phyloP scores from a whole-genome alignment of 164 flowering plant species.

The Annona cherimola region DNA sequence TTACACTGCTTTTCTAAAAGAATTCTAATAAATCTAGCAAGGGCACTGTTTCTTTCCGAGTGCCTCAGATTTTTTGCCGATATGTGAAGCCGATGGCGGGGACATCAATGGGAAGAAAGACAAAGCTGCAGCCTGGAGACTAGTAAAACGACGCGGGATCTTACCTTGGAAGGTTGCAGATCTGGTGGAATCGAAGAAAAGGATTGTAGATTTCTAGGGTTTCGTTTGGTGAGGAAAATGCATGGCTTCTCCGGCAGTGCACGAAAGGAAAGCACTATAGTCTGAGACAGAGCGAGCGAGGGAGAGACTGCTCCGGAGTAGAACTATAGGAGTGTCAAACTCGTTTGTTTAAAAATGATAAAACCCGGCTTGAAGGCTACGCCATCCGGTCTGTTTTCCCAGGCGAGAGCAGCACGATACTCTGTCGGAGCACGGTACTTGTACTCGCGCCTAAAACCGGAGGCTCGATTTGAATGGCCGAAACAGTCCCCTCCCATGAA shows the following conservation, averaged over 20 bases:
- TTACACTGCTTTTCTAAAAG: constrained; percentile 6
- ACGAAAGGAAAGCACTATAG: not conserved
- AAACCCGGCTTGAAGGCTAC: not conserved
- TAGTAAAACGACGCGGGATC: not conserved
- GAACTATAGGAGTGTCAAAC: too few species aligned
- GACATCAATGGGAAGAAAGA: not conserved
- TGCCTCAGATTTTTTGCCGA: not conserved
- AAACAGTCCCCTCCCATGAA: too few species aligned
- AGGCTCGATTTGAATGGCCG: too few species aligned
- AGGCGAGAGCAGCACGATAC: not conserved
- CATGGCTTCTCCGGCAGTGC: not conserved
- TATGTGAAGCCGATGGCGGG: not conserved
- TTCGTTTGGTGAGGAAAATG: not conserved
- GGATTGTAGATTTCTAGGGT: constrained; percentile 4
- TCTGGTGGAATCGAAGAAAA: not conserved
- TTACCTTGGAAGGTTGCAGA: constrained; percentile 10
- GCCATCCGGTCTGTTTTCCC: too few species aligned
- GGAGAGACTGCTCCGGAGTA: not conserved
- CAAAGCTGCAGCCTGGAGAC: not conserved
- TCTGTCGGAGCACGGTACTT: not conserved
- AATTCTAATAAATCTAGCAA: not conserved
- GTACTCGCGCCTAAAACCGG: too few species aligned
- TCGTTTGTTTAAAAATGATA: too few species aligned
- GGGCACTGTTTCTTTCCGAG: not conserved
- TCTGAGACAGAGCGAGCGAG: not conserved